Percentiles rank a stretch among this genome's conserved stretches.
Evolutionary conservation across 805 yeast genomes (phyloP).

Genomic region (Helenozyma baotianmanensis): DNA sequence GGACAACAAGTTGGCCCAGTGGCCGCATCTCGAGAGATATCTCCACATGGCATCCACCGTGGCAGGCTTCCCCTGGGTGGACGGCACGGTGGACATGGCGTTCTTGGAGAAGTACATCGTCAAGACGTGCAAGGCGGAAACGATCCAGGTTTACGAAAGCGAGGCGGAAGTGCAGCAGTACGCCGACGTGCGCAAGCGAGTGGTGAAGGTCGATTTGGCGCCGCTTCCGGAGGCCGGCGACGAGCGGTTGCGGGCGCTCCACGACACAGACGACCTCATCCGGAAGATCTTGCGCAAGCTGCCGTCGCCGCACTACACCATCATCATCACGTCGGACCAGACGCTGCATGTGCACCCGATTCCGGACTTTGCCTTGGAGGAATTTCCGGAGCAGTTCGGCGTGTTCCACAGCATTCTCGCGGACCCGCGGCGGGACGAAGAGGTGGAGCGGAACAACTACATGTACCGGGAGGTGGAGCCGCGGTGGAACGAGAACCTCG

Average conservation of each 20-base stretch:
- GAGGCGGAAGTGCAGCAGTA: conserved; percentile 51
- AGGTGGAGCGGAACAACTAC: conserved; percentile 52
- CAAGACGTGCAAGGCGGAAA: conserved; percentile 49
- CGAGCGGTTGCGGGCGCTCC: conserved; percentile 25
- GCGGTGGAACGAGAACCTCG: conserved; percentile 14
- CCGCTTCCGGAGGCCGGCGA: conserved; percentile 31
- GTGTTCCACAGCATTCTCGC: conserved; percentile 56
- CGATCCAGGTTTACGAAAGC: conserved; percentile 33
- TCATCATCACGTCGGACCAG: conserved; percentile 46
- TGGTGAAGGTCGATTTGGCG: conserved; percentile 56
- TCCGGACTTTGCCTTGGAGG: conserved; percentile 24
- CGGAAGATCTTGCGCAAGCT: conserved; percentile 56
- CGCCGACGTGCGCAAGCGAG: conserved; percentile 58
- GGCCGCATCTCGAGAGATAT: conserved; percentile 48
- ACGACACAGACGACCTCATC: conserved; percentile 43
- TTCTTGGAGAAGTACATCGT: conserved; percentile 39
- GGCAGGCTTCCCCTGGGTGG: conserved; percentile 52
- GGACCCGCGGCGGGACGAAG: conserved; percentile 46
- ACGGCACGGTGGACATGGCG: conserved; percentile 38
- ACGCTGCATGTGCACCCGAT: conserved; percentile 25
- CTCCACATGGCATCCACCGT: conserved; percentile 56
- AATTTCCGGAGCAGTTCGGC: conserved; percentile 30
- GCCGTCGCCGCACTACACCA: conserved; percentile 69
- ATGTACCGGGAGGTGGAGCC: conserved; percentile 22
- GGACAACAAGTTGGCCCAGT: conserved; percentile 28